Conservation (phyloP, 768 basidiomycete genomes). For the Macrocybe gigantea region DNA sequence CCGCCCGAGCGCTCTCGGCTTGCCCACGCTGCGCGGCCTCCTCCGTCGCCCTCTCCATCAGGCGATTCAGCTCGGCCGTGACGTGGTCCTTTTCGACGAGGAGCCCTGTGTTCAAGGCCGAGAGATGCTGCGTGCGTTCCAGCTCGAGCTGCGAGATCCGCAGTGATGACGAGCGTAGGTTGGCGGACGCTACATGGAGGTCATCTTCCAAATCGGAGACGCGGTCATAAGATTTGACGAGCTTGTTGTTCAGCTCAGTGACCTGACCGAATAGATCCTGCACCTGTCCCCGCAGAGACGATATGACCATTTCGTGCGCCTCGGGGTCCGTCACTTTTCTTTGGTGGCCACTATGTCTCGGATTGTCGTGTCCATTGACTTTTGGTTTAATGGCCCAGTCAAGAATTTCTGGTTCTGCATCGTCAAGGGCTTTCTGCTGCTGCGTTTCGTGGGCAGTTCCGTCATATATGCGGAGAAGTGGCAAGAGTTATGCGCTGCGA, state of each 20-base stretch:
- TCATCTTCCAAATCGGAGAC: constrained; percentile 92
- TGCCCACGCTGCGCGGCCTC: constrained; percentile 89
- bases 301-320: constrained; percentile 81
- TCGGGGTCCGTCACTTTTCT: constrained; percentile 34
- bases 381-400: constrained; percentile 7
- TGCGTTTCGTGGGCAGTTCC: background rate
- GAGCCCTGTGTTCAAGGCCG: constrained; percentile 85
- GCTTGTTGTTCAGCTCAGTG: constrained; percentile 84
- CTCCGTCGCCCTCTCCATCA: constrained; percentile 94
- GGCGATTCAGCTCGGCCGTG: constrained; percentile 81
- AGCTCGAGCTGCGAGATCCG: constrained; percentile 76
- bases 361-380: constrained; percentile 8
- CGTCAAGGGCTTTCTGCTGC: constrained; percentile 1
- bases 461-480: background rate
- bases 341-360: constrained; percentile 15
- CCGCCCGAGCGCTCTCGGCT: constrained; percentile 75
- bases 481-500: background rate
- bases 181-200: constrained; percentile 60
- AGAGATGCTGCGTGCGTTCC: constrained; percentile 82
- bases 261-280: constrained; percentile 88
- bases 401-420: constrained; percentile 1
- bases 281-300: constrained; percentile 73
- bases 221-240: constrained; percentile 87
- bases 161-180: constrained; percentile 53
- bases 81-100: constrained; percentile 91